Base-by-base conservation (phyloP, 805 yeast species). In the Saccharomycopsis sp. region DNA sequence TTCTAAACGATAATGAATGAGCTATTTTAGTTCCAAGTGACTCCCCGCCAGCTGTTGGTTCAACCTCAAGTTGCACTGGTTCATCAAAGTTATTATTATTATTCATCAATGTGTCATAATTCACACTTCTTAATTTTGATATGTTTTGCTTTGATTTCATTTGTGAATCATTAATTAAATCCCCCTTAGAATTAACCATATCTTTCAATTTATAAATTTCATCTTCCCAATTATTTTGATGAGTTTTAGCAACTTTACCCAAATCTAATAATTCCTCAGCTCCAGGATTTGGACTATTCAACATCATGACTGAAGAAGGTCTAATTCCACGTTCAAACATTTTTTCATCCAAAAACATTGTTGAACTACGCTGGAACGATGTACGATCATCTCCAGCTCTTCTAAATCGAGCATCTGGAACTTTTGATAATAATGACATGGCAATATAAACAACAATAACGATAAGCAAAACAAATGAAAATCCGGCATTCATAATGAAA, bases 361-460 rank as follows among this genome's bases (percentile, higher is more conserved):
- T 56, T 16, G 63, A 57, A 45, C 54, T 55, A 49, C 65, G 71
- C 58, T 83, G 93, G 78, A 89, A 89, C 7, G 96, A 86, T 19
- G 87, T 79, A 74, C 97, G 79, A 62, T 89, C 96, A 64, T 89
- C 97, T 56, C 71, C 80, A 8, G 95, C 94, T 9, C 94, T 93
- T 41, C 84, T 85, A 60, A 84, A 84, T 61, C 93, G 75, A 8
- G 88, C 79, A 63, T 86, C 96, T 22, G 96, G 96, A 60, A 86
- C 86, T 67, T 82, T 85, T 27, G 89, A 79, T 53, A 80, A 69
- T 1, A 84, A 50, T 6, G 85, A 78, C 55, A 79, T 64, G n/a
- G 64, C 60, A 45, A 81, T 73, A 54, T 83, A 79, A 2, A 78
- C 78, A 48, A 88, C 70, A 55, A 85, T 81, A 66, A 81, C 63